Evolutionary conservation across 768 basidiomycete species (phyloP), one percentile per base, ranked within the genome.

Genomic region (Boletellus emodensis): DNA sequence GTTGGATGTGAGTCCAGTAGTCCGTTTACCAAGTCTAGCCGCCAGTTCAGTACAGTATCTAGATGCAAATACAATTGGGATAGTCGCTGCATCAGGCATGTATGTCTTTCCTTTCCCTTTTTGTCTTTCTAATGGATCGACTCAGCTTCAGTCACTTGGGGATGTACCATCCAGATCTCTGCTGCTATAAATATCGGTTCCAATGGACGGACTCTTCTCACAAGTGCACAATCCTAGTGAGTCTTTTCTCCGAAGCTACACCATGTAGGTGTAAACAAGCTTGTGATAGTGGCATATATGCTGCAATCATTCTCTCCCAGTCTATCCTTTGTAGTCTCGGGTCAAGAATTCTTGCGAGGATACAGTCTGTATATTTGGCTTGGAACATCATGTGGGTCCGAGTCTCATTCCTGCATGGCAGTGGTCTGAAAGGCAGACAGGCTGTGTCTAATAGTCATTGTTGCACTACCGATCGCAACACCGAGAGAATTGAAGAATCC

Each of bases 241-340:
- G 69, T 68, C 13, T 44, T 18, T 11, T 6, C 4, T 75, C 10
- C 20, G n/a, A n/a, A n/a, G n/a, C n/a, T n/a, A n/a, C n/a, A n/a
- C n/a, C n/a, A n/a, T n/a, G n/a, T 38, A n/a, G n/a, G 73, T 73
- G 70, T 64, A 1, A 61, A 72, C 53, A 68, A 77, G 34, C 66
- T 22, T 39, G 4, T 18, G 8, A n/a, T 41, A 87, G 86, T 56
- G 84, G 79, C 6, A 74, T 87, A 5, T 90, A 81, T 56, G 72
- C 68, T 34, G 83, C 74, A 9, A 68, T 90, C 39, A 64, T 89
- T 6, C 35, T 84, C 15, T 69, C 75, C 1, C 84, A 89, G 62
- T 85, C 78, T 0, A 51, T 82, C 12, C 61, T 85, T 12, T 87
- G 84, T 55, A 83, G 82, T 56, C 69, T 87, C 11, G 84, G 79